Conservation (phyloP, 768 basidiomycete species). For the Suillus subaureus region DNA sequence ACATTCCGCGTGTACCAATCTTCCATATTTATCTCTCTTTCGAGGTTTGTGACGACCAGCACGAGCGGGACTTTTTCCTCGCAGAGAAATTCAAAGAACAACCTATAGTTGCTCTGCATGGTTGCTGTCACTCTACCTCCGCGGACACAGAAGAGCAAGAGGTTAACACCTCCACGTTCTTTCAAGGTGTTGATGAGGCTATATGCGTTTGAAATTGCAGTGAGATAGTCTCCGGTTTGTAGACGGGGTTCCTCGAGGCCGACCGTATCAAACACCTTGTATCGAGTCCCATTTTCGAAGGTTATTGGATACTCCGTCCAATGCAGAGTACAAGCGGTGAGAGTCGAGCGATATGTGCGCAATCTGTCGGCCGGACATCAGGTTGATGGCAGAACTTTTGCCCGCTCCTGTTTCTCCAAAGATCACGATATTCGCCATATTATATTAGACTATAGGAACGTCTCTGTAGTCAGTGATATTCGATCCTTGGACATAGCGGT, state of each 20-base stretch:
- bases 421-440: slow-evolving; percentile 39
- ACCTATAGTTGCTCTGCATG: slow-evolving; percentile 40
- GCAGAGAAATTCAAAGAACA: slow-evolving; percentile 47
- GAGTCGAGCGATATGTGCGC: slow-evolving; percentile 30
- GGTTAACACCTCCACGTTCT: slow-evolving; percentile 36
- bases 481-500: background rate
- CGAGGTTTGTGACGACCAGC: slow-evolving; percentile 42
- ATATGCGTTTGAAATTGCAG: slow-evolving; percentile 33
- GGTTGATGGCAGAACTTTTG: slow-evolving; percentile 37
- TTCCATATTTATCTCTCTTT: slow-evolving; percentile 37
- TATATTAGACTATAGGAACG: background rate
- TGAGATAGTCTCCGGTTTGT: slow-evolving; percentile 27
- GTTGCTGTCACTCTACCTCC: slow-evolving; percentile 41
- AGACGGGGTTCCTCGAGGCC: slow-evolving; percentile 36
- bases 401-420: slow-evolving; percentile 47
- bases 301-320: slow-evolving; percentile 29
- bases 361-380: slow-evolving; percentile 27
- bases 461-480: background rate
- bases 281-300: slow-evolving; percentile 19
- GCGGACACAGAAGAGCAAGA: slow-evolving; percentile 45
- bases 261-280: slow-evolving; percentile 35
- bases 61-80: slow-evolving; percentile 33
- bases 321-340: slow-evolving; percentile 41
- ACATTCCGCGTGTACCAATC: slow-evolving; percentile 36
- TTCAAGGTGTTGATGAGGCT: slow-evolving; percentile 36